Evolutionary conservation across 2,329 filamentous ascomycete species (phyloP).

Genomic region (Fusarium dimerum): DNA sequence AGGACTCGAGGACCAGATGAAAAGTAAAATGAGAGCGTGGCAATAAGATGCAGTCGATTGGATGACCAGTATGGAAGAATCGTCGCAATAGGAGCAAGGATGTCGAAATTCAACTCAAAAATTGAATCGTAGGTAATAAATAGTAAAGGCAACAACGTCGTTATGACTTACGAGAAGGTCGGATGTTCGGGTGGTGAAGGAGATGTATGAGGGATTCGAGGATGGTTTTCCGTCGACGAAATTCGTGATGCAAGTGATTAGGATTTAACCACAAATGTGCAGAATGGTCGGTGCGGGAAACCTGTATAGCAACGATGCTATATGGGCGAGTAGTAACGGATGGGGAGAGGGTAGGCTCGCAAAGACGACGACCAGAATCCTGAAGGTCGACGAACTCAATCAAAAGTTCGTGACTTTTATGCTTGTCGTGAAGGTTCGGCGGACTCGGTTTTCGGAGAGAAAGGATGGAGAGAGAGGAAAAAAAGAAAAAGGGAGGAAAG

Average conservation of each 20-base stretch:
- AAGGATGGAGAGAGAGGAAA: conserved; percentile 18
- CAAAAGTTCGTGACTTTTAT: conserved; percentile 33
- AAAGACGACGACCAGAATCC: conserved; percentile 30
- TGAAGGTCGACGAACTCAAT: conserved; percentile 31
- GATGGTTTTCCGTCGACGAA: conserved; percentile 15
- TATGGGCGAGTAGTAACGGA: conserved; percentile 24
- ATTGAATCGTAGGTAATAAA: background rate
- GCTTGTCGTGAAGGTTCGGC: conserved; percentile 35
- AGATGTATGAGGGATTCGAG: conserved; percentile 11
- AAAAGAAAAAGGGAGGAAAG: conserved; percentile 21
- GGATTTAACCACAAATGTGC: conserved; percentile 8
- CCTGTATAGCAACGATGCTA: conserved; percentile 27
- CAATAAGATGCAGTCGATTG: no score
- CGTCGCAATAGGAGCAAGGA: background rate
- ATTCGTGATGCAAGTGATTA: conserved; percentile 8
- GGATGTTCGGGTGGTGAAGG: conserved; percentile 12
- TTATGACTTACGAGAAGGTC: conserved; percentile 23
- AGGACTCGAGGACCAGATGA: background rate
- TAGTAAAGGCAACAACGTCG: background rate
- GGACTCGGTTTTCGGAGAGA: conserved; percentile 39
- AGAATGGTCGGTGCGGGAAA: conserved; percentile 21
- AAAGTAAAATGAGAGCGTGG: conserved; percentile 10
- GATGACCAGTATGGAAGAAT: no score
- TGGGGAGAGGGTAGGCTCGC: conserved; percentile 30
- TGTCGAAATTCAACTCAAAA: background rate